phyloP scores from a whole-genome alignment of 106 monocot species.

The Iris macrosiphon region DNA sequence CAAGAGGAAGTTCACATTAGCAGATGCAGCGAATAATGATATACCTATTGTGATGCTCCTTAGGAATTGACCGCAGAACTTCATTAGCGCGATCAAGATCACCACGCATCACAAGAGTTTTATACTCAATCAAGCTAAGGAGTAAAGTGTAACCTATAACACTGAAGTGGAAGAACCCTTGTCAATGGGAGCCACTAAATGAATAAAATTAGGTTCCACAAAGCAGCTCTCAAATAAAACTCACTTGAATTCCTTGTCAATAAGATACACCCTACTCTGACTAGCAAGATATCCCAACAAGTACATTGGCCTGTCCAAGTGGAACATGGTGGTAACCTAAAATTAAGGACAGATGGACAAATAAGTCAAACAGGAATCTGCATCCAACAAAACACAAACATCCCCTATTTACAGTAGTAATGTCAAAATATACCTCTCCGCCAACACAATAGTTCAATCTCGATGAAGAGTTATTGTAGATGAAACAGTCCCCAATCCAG shows the following conservation, averaged over 20 bases:
- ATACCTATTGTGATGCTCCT: slow-evolving; percentile 77
- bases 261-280: slow-evolving; percentile 91
- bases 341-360: slow-evolving; percentile 3
- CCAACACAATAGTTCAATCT: slow-evolving; percentile 96
- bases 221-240: slow-evolving; percentile 13
- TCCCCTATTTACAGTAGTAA: no score
- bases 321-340: slow-evolving; percentile 98
- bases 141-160: slow-evolving; percentile 93
- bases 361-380: not conserved
- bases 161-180: slow-evolving; percentile 40
- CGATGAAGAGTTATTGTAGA: slow-evolving; percentile 90
- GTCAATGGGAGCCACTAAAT: not conserved
- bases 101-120: slow-evolving; percentile 84
- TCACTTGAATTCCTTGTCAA: slow-evolving; percentile 98
- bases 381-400: no score
- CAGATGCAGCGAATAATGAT: not conserved
- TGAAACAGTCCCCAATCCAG: slow-evolving; percentile 99
- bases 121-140: slow-evolving; percentile 94
- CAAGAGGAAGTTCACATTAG: not conserved
- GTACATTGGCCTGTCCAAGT: slow-evolving; percentile 96
- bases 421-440: slow-evolving; percentile 63
- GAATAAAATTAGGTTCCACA: not conserved
- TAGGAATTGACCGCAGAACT: slow-evolving; percentile 55
- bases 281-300: slow-evolving; percentile 88
- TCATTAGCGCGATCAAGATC: slow-evolving; percentile 69